Evolutionary conservation across 1,284 basidiomycete species (phyloP), one percentile per base, ranked within the genome.

Genomic region (Exsudoporus floridanus): DNA sequence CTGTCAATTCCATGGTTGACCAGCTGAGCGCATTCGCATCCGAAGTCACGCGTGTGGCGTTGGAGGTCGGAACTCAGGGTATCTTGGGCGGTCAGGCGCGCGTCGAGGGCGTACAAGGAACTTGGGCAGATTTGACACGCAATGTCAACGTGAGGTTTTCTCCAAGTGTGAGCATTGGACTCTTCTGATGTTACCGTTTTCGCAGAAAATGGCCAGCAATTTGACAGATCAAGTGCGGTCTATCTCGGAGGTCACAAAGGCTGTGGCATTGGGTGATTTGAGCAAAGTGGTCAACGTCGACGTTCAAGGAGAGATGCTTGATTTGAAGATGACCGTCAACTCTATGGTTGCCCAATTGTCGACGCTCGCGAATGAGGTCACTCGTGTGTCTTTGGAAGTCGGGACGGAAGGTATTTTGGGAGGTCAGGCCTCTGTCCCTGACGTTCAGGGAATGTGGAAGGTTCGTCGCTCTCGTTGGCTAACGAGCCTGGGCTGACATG

Each of bases 181-280:
- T 72, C 2, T 36, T 40, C 33, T 54, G 30, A 64, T 44, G 28
- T 6, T 34, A n/a, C n/a, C n/a, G n/a, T n/a, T 44, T 43, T 46
- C 33, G 25, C 59, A 81, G 79, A 92, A 90, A 86, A 94, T 89
- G 84, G 94, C 94, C 0, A 84, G 83, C 46, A 97, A 96, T 70
- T 77, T 98, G 62, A 98, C 96, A 1, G 90, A 95, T 63, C 96
- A 99, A 82, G 96, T 98, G 60, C 88, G 95, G 61, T 94, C 93
- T 53, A 98, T 99, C 57, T 96, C 96, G 1, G 86, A 92, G 65
- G 96, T 99, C 42, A 99, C 97, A 28, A 98, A 96, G 70, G 92
- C 93, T 39, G 96, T 99, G 59, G 96, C 97, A 1, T 79, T 88
- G 56, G 97, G 97, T 50, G 93, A 98, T 66, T 76, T 98, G 46